Conservation (phyloP, 2,329 filamentous ascomycete species). For the Botrytis fragariae region DNA sequence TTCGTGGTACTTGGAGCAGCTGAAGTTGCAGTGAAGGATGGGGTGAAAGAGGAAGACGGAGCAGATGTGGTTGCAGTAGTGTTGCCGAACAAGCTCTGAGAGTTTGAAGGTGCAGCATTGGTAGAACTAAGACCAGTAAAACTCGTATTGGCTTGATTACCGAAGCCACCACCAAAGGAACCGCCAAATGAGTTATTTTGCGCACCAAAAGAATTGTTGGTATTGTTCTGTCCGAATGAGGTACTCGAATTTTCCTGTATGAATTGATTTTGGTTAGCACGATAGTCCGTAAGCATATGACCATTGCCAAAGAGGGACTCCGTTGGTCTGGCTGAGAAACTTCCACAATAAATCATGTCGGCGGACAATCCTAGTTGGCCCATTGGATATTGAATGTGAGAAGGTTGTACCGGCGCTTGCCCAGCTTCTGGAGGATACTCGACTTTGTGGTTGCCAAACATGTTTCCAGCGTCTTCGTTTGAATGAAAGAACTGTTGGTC, state of each 20-base stretch:
- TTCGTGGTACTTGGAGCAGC: constrained; percentile 18
- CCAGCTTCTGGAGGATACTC: not conserved
- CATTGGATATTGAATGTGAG: not conserved
- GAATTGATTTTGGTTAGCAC: not conserved
- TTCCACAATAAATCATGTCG: not conserved
- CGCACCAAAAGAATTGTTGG: constrained; percentile 8
- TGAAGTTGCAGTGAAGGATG: constrained; percentile 3
- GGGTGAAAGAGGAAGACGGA: constrained; percentile 8
- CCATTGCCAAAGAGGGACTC: not conserved
- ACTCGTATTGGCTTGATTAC: constrained; percentile 9
- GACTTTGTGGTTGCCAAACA: not conserved
- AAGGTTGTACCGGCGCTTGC: constrained; percentile 7
- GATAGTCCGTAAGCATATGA: not conserved
- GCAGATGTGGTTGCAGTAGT: constrained; percentile 7
- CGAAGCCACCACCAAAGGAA: constrained; percentile 7
- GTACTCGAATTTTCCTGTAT: constrained; percentile 3
- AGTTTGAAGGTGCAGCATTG: not conserved
- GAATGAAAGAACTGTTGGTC: not conserved
- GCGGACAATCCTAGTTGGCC: not conserved
- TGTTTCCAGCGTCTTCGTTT: not conserved
- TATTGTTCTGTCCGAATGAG: constrained; percentile 1
- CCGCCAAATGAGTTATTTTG: not conserved
- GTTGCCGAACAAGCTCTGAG: constrained; percentile 6
- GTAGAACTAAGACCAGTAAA: constrained; percentile 12
- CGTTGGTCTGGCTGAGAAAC: not conserved